phyloP scores from a whole-genome alignment of 2,329 filamentous ascomycete genomes.

The Aspergillus sp. region DNA sequence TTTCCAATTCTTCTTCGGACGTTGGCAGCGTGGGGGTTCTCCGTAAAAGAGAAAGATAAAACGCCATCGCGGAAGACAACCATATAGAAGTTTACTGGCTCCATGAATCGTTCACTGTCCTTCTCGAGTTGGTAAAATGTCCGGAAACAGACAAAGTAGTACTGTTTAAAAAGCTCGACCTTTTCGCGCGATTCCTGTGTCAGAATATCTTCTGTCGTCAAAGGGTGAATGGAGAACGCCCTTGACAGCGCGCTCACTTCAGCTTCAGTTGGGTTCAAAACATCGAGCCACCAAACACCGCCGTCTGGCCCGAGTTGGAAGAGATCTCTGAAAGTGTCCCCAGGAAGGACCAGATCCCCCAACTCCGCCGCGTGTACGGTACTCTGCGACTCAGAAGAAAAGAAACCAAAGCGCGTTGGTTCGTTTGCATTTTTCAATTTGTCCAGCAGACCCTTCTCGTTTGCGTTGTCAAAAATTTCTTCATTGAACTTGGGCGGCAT shows the following conservation, averaged over 20 bases:
- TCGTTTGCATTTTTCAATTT: conserved; percentile 52
- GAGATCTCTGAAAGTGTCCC: conserved; percentile 83
- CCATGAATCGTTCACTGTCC: conserved; percentile 77
- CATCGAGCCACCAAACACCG: conserved; percentile 98
- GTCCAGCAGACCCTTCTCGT: conserved; percentile 36
- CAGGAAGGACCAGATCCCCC: conserved; percentile 82
- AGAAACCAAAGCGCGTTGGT: conserved; percentile 89
- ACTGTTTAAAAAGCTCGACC: conserved; percentile 94
- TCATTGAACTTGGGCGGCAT: conserved; percentile 31
- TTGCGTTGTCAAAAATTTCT: conserved; percentile 30
- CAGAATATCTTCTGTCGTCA: conserved; percentile 94
- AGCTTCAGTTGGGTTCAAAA: conserved; percentile 84
- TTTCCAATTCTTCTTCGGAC: conserved; percentile 90
- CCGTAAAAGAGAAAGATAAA: conserved; percentile 88
- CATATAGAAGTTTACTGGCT: conserved; percentile 95
- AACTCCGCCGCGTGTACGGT: conserved; percentile 90
- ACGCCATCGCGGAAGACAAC: conserved; percentile 95
- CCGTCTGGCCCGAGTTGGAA: conserved; percentile 71
- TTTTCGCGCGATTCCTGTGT: conserved; percentile 97
- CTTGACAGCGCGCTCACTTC: conserved; percentile 87
- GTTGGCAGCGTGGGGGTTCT: conserved; percentile 81
- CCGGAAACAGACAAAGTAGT: conserved; percentile 97
- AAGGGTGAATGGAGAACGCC: conserved; percentile 90
- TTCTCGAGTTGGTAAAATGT: conserved; percentile 86
- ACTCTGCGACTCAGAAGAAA: conserved; percentile 90